Percentiles rank a stretch among this genome's conserved stretches.
Conservation (phyloP, 257 asterid genomes). For the Capsicum chinense region DNA sequence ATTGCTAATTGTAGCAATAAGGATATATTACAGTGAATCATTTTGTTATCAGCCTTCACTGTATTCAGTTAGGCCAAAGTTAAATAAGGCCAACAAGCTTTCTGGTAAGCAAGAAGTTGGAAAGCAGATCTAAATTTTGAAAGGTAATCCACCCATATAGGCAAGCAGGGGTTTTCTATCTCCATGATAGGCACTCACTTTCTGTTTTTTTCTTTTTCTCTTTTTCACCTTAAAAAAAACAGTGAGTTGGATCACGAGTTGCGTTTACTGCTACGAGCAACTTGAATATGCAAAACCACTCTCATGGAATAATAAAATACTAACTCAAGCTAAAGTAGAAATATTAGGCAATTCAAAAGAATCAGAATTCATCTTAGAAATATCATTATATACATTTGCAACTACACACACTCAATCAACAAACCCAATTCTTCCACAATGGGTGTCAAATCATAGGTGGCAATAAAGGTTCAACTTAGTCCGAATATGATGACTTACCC, state of each 20-base stretch:
- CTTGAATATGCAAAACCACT: not conserved
- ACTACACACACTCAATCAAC: not conserved
- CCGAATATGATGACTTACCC: constrained; percentile 54
- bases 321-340: not conserved
- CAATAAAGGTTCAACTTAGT: constrained; percentile 10
- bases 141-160: not conserved
- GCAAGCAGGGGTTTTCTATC: not conserved
- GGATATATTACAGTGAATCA: constrained; percentile 18
- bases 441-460: not conserved
- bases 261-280: not conserved
- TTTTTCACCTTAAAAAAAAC: not conserved
- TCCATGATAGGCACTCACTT: not conserved
- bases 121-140: constrained; percentile 15
- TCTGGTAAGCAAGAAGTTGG: constrained; percentile 1
- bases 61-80: not conserved
- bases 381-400: constrained; percentile 7
- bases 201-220: not conserved
- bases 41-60: not conserved
- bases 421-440: not conserved
- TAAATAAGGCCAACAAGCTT: not conserved
- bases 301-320: not conserved
- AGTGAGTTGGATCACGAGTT: not conserved
- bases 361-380: not conserved
- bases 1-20: not conserved
- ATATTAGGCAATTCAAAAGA: not conserved